Evolutionary conservation across 164 flowering plant genomes (phyloP).

Genomic region (Macadamia tetraphylla): DNA sequence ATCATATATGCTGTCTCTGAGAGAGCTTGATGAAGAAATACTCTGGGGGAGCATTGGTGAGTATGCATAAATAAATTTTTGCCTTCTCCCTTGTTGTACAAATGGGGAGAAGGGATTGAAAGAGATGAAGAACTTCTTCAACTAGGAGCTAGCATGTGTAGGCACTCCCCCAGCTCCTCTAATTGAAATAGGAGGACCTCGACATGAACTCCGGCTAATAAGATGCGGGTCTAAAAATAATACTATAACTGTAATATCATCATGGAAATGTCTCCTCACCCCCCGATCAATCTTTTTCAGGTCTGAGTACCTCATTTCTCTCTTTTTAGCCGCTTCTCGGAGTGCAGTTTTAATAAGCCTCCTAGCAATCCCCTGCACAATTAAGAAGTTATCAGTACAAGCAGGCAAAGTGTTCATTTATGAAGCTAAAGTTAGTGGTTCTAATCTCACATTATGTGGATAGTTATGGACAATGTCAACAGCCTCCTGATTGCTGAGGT

Average conservation of each 20-base stretch:
- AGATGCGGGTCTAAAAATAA: conserved; percentile 57
- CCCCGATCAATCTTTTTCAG: conserved; percentile 79
- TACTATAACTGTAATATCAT: conserved; percentile 81
- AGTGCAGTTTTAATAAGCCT: conserved; percentile 71
- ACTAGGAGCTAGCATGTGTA: conserved; percentile 15
- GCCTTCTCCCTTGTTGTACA: conserved; percentile 7
- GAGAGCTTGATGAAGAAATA: conserved; percentile 5
- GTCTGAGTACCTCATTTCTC: conserved; percentile 91
- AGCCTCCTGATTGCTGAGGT: conserved; percentile 86
- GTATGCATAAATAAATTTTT: conserved; percentile 10
- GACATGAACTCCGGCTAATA: conserved; percentile 37
- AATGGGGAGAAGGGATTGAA: conserved; percentile 8
- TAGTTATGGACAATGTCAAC: conserved; percentile 63
- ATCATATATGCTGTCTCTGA: conserved; percentile 2
- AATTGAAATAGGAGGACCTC: conserved; percentile 44
- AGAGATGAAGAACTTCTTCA: conserved; percentile 11
- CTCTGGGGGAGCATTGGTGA: conserved; percentile 4
- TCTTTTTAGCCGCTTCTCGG: conserved; percentile 73
- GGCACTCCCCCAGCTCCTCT: conserved; percentile 38
- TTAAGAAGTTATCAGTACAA: not conserved
- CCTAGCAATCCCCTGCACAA: conserved; percentile 74
- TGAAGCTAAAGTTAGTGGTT: not conserved
- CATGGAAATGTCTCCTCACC: conserved; percentile 88
- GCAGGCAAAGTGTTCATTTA: not conserved
- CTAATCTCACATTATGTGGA: conserved; percentile 62